Evolutionary conservation across 2,329 filamentous ascomycete genomes (phyloP).

Genomic region (Ramichloridium luteum): DNA sequence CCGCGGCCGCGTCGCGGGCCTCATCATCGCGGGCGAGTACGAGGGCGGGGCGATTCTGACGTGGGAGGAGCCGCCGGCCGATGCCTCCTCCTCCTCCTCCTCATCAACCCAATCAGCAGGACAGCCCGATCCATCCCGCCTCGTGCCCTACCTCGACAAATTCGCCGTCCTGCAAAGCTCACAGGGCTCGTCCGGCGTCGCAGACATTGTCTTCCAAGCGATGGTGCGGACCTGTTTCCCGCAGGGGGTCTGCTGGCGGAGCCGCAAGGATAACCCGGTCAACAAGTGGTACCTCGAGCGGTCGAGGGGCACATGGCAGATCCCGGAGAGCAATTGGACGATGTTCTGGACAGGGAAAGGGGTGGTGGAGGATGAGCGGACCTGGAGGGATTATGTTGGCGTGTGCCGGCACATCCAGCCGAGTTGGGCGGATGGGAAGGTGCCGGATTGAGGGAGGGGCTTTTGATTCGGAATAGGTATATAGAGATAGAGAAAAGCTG

Average conservation of each 20-base stretch:
- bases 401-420: conserved; percentile 37
- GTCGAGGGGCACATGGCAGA: conserved; percentile 68
- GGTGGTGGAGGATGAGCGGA: conserved; percentile 33
- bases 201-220: conserved; percentile 90
- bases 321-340: conserved; percentile 76
- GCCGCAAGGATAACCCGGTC: conserved; percentile 79
- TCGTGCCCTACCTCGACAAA: conserved; percentile 92
- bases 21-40: conserved; percentile 93
- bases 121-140: conserved; percentile 40
- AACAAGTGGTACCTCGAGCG: conserved; percentile 99
- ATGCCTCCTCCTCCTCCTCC: conserved; percentile 12
- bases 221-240: conserved; percentile 89
- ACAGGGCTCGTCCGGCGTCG: conserved; percentile 75
- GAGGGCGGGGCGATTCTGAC: conserved; percentile 91
- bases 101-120: background rate
- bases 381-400: conserved; percentile 38
- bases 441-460: too few relatives aligned
- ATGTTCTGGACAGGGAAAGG: conserved; percentile 90
- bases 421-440: conserved; percentile 39
- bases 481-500: too few relatives aligned
- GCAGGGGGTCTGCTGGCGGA: conserved; percentile 81
- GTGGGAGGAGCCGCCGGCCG: conserved; percentile 63
- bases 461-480: too few relatives aligned
- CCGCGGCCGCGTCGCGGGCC: conserved; percentile 65
- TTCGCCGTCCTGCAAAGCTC: conserved; percentile 83